A percentile compares a stretch with the other conserved stretches of the same genome.
Conservation (phyloP, 2,329 filamentous ascomycete species). For the Chrysoporthe austroafricana region DNA sequence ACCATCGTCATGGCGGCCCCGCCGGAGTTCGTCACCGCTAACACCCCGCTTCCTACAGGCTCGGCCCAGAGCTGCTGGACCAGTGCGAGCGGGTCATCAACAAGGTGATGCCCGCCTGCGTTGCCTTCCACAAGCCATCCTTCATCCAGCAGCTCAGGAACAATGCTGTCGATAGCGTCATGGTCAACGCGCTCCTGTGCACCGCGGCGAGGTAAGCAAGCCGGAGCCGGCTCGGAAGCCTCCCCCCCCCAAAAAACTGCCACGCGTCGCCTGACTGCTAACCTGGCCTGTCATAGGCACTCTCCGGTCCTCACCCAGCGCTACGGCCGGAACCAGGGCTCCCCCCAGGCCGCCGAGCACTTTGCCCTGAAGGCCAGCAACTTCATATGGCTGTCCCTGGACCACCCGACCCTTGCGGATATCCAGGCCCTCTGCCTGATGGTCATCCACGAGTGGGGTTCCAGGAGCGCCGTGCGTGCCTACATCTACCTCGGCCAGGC, state of each 20-base stretch:
- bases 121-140: slow-evolving; percentile 66
- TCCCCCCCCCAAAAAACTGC: slow-evolving; percentile 44
- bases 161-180: slow-evolving; percentile 56
- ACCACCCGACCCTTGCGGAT: slow-evolving; percentile 62
- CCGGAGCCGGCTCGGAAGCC: slow-evolving; percentile 47
- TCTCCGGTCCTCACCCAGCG: slow-evolving; percentile 61
- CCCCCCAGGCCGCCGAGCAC: slow-evolving; percentile 58
- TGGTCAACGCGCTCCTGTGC: slow-evolving; percentile 62
- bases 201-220: slow-evolving; percentile 62
- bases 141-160: slow-evolving; percentile 65
- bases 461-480: slow-evolving; percentile 63
- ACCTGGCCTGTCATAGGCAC: slow-evolving; percentile 44
- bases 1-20: not conserved
- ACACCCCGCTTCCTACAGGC: slow-evolving; percentile 35
- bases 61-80: slow-evolving; percentile 60
- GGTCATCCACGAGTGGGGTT: slow-evolving; percentile 67
- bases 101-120: slow-evolving; percentile 64
- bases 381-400: slow-evolving; percentile 61
- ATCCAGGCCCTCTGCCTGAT: slow-evolving; percentile 65
- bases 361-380: slow-evolving; percentile 62
- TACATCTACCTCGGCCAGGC: slow-evolving; percentile 67
- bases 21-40: slow-evolving; percentile 5
- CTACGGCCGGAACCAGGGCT: slow-evolving; percentile 56
- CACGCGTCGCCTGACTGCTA: not conserved
- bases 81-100: slow-evolving; percentile 65